Evolutionary conservation across 495 filamentous ascomycete genomes (phyloP), one percentile per base, ranked within the genome.

Genomic region (Xylaria cubensis): DNA sequence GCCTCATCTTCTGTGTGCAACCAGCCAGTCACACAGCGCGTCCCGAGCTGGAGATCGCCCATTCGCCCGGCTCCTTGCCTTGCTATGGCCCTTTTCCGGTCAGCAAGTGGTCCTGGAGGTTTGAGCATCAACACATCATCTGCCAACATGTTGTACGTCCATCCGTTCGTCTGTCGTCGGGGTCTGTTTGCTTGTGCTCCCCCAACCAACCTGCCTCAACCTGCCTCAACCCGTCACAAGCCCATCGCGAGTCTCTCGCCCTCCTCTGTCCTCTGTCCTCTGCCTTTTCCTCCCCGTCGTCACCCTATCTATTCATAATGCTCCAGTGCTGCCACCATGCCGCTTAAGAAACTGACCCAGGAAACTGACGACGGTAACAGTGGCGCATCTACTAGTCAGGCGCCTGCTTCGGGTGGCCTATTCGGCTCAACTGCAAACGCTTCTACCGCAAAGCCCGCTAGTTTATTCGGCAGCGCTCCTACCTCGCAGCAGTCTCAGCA

Each of bases 51-150:
- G 61, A 74, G 59, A 67, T 77, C 77, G 74, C 72, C 80, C 80
- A 56, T 72, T 44, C 61, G 61, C 39, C n/a, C 39, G n/a, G 69
- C 6, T 55, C 44, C 34, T 26, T 76, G 73, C 61, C 46, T 59
- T 74, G 74, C 32, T 39, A 87, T 86, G 85, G 80, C 84, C 68
- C 79, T 88, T 59, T 82, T 83, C 71, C 84, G 88, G 76, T 90
- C 90, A 50, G 84, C 88, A 55, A 94, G 91, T 82, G 87, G 90
- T 72, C 87, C 91, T 32, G 87, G 85, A 24, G 91, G 89, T 67
- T 84, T 95, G 67, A 92, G 89, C 70, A 92, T 96, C 78, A 95
- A 93, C 78, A 96, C 93, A n/a, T 88, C 83, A 56, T 86, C 89
- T 46, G 88, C 91, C 68, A 93, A 91, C 82, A 86, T 92, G 50